Evolutionary conservation across 2,329 filamentous ascomycete genomes (phyloP).

Genomic region (Anisogramma anomala): DNA sequence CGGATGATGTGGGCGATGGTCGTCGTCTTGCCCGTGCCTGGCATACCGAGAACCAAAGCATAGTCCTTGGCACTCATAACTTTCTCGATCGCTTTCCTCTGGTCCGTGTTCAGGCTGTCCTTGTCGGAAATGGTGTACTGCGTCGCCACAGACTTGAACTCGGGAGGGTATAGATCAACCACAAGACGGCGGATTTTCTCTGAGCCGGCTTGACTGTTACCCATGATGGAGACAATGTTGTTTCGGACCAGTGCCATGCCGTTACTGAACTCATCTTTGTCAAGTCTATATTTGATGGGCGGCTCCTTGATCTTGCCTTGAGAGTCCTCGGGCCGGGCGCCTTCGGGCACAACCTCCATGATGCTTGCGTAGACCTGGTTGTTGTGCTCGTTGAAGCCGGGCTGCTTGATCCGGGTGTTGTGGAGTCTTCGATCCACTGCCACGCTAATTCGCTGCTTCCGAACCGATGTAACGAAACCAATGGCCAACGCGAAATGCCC

Average conservation of each 20-base stretch:
- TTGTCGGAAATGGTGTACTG: constrained; percentile 51
- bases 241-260: constrained; percentile 93
- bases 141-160: constrained; percentile 57
- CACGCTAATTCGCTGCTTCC: constrained; percentile 66
- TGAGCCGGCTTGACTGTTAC: constrained; percentile 59
- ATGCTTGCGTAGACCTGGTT: constrained; percentile 88
- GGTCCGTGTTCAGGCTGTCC: constrained; percentile 72
- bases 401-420: constrained; percentile 64
- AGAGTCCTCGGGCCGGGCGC: constrained; percentile 38
- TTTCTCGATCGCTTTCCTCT: constrained; percentile 76
- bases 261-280: constrained; percentile 97
- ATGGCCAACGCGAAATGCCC: constrained; percentile 93
- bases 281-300: constrained; percentile 66
- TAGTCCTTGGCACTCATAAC: constrained; percentile 95
- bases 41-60: constrained; percentile 95
- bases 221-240: constrained; percentile 88
- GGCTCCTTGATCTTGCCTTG: constrained; percentile 40
- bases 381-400: constrained; percentile 60
- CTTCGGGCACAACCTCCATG: constrained; percentile 65
- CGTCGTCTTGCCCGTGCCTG: constrained; percentile 94
- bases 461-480: constrained; percentile 73
- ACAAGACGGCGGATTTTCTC: constrained; percentile 66
- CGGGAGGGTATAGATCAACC: constrained; percentile 62
- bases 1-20: constrained; percentile 97
- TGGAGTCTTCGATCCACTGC: constrained; percentile 84